Evolutionary conservation across 345 rosid genomes (phyloP), one percentile per base, ranked within the genome.

Genomic region (Salix dunnii): DNA sequence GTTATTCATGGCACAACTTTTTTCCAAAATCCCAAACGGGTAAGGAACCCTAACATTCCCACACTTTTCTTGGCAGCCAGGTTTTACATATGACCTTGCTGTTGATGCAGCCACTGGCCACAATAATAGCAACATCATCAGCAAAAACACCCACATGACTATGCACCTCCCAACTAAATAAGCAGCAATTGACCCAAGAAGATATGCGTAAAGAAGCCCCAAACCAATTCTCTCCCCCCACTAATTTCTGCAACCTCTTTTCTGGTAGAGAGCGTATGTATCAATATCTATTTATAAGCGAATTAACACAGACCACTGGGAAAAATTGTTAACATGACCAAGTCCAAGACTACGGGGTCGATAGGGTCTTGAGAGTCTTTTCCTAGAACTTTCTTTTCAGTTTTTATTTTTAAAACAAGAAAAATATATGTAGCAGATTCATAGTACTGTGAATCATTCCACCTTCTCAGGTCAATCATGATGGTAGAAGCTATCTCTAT

Each of bases 21-120:
- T 30, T n/a, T 71, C 38, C 5, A n/a, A 67, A 31, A 68, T 55
- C 12, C 84, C 84, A 38, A 75, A 84, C 0, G 86, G 86, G 75
- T 78, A 84, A 30, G 84, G 80, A 68, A 78, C 80, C n/a, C 20
- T 30, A 13, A 84, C 66, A 67, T 78, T 10, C 10, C 84, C 84
- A 25, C 86, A 84, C 18, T 3, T 75, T 0, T 68, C 38, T 5
- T 16, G 35, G 76, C 84, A 84, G n/a, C 40, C 65, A 5, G 43
- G 2, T 23, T 63, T 25, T 38, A 28, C 40, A n/a, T 61, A 53
- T 25, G 31, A 33, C 7, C 17, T 16, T 20, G 51, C 55, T 20
- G 77, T 12, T n/a, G 68, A 27, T 66, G 18, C 28, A 2, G 62
- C 27, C 4, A 16, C 11, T 28, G 67, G 12, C 21, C 71, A 63